phyloP scores from a whole-genome alignment of 352 stramenopile species.

The Phytophthora uliginosa region DNA sequence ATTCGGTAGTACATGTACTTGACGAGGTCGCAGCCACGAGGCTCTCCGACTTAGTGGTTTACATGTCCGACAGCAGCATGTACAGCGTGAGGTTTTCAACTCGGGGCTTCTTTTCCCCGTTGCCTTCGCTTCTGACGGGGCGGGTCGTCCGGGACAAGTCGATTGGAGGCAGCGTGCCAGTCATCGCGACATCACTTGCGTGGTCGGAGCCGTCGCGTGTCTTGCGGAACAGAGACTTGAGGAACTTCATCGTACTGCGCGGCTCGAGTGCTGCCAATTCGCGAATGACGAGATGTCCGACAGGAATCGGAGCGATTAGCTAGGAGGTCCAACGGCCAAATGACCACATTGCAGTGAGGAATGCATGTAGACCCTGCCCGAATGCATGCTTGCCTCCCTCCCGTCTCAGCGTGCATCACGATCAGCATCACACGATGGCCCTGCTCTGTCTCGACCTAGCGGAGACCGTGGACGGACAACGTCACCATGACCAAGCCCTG shows the following conservation, averaged over 20 bases:
- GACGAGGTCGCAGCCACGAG: not conserved
- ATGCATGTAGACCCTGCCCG: slow-evolving; percentile 27
- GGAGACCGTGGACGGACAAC: not conserved
- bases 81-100: slow-evolving; percentile 22
- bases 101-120: slow-evolving; percentile 19
- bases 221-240: slow-evolving; percentile 27
- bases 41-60: not conserved
- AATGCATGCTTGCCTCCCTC: slow-evolving; percentile 14
- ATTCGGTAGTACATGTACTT: not conserved
- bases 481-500: not conserved
- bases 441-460: not conserved
- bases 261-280: not conserved
- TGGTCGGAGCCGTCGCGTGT: not conserved
- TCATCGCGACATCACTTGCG: not conserved
- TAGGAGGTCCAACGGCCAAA: not conserved
- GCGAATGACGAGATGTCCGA: not conserved
- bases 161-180: slow-evolving; percentile 19
- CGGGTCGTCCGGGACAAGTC: slow-evolving; percentile 15
- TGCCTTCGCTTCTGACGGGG: slow-evolving; percentile 11
- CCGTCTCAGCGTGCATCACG: slow-evolving; percentile 1
- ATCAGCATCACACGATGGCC: not conserved
- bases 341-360: slow-evolving; percentile 5
- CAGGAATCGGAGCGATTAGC: not conserved
- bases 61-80: slow-evolving; percentile 35
- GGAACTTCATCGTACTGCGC: slow-evolving; percentile 24